Conservation (phyloP, 106 monocot species). For the Dioscorea alata region DNA sequence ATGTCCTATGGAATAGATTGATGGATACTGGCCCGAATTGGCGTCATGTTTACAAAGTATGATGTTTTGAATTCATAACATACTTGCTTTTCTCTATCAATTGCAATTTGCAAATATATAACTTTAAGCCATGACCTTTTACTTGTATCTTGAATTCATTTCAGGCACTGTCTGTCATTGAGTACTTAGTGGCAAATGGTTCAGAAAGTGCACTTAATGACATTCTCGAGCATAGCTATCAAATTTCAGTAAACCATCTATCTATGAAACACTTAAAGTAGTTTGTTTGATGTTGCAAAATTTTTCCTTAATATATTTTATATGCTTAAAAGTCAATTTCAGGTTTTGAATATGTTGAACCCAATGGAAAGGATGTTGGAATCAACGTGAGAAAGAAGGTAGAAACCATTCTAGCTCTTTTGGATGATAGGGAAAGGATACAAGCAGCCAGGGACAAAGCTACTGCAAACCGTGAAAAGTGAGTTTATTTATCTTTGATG, state of each 20-base stretch:
- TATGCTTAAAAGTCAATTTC: constrained; percentile 58
- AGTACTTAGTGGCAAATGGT: constrained; percentile 90
- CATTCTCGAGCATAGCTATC: constrained; percentile 71
- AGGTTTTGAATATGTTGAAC: constrained; percentile 86
- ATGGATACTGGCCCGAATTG: constrained; percentile 64
- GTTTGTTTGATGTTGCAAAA: background rate
- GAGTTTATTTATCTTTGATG: constrained; percentile 15
- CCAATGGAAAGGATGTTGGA: constrained; percentile 91
- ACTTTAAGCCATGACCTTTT: background rate
- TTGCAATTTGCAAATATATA: background rate
- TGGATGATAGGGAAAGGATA: constrained; percentile 81
- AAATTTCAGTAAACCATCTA: constrained; percentile 60
- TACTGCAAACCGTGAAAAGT: constrained; percentile 86
- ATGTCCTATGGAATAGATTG: constrained; percentile 85
- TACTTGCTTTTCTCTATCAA: background rate
- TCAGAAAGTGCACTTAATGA: constrained; percentile 86
- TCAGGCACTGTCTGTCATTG: constrained; percentile 85
- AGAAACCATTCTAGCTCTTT: constrained; percentile 65
- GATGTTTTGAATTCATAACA: background rate
- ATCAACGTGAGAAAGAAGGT: constrained; percentile 92
- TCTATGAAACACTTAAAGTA: background rate
- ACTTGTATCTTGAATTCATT: constrained; percentile 1
- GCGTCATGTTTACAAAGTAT: constrained; percentile 91
- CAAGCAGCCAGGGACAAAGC: constrained; percentile 82
- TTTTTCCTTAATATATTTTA: background rate